Base-by-base conservation (phyloP, 352 stramenopile species). In the Pythium myriotylum region DNA sequence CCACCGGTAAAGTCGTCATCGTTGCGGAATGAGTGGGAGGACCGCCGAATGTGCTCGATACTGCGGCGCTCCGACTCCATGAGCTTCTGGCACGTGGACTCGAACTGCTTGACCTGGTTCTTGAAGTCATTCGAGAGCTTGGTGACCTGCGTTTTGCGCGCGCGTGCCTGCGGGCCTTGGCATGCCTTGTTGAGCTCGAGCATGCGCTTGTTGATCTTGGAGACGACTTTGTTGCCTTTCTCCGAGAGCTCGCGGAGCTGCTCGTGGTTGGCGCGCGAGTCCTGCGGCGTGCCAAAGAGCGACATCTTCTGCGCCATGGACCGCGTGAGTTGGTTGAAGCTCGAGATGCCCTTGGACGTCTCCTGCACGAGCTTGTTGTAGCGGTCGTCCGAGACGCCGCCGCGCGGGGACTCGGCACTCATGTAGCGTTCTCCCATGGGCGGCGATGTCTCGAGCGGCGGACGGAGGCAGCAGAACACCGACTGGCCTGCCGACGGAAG, bases 101-200 rank as follows among this genome's bases (percentile, higher is more conserved):
- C 86, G 59, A 92, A 95, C 35, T 77, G 68, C 39, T 75, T 70
- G 56, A 92, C 27, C 67, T 94, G 84, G 54, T 74, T 89, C 70
- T 95, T 93, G 57, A 89, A 95, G 56, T 92, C 86, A n/a, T 63
- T 72, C 64, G 84, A 91, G 62, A 95, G 84, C 51, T 95, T 95
- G 58, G 67, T 70, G 26, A 93, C 68, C 56, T 93, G 82, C 14
- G 84, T 91, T 55, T 87, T 86, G 59, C 84, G 69, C 24, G 65
- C 37, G 54, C 86, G 84, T 47, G 68, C 70, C 37, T 72, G 65
- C 27, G 78, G 63, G 16, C 79, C 75, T n/a, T 69, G 51, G 47
- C 67, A 72, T 20, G 76, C 72, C 54, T 81, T 84, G 65, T 80
- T 86, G n/a, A 95, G 79, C 58, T 90, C 84, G 62, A 92, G 73